Evolutionary conservation across 106 monocot genomes (phyloP).

Genomic region (Dactylorhiza incarnata): DNA sequence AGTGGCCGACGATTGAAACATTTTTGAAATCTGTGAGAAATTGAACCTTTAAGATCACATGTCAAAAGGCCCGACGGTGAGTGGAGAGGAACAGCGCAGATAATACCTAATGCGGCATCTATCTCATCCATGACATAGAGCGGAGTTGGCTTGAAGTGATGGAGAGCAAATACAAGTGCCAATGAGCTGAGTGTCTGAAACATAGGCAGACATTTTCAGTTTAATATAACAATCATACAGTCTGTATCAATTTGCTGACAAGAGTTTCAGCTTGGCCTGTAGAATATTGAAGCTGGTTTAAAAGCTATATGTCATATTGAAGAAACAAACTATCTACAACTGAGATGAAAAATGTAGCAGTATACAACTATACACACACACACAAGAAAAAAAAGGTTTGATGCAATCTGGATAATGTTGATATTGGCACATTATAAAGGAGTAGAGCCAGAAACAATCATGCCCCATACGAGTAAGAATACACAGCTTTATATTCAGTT

Average conservation of each 20-base stretch:
- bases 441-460: too few species aligned
- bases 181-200: slow-evolving; percentile 89
- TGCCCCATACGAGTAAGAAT: too few species aligned
- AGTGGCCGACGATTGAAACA: slow-evolving; percentile 97
- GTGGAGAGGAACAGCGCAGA: neutral
- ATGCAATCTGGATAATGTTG: too few species aligned
- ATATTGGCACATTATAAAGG: too few species aligned
- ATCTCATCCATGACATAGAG: slow-evolving; percentile 99
- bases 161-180: slow-evolving; percentile 93
- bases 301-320: too few species aligned
- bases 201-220: slow-evolving; percentile 2
- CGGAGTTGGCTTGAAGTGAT: slow-evolving; percentile 97
- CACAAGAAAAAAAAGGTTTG: too few species aligned
- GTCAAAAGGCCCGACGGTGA: neutral
- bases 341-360: too few species aligned
- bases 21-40: slow-evolving; percentile 82
- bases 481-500: too few species aligned
- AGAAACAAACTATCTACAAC: too few species aligned
- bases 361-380: too few species aligned
- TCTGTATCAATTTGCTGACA: neutral
- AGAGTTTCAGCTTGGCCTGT: neutral
- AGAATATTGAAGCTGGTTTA: too few species aligned
- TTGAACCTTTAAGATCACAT: slow-evolving; percentile 4
- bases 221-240: neutral
- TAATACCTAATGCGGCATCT: slow-evolving; percentile 94